phyloP scores from a whole-genome alignment of 2,329 filamentous ascomycete genomes.

The Acrocalymma vagum region DNA sequence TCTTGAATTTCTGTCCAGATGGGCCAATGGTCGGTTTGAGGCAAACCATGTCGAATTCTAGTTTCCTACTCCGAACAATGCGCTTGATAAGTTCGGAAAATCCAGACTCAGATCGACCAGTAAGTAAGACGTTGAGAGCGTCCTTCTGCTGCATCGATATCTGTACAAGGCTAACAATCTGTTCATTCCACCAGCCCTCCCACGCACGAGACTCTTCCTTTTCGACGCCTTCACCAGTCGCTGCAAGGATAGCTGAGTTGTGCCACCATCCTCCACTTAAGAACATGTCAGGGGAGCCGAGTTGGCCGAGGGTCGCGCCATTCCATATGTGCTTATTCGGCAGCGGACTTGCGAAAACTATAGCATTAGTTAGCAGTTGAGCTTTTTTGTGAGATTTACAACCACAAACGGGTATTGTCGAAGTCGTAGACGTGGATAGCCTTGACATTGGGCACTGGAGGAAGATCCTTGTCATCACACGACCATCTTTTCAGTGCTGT shows the following conservation, averaged over 20 bases:
- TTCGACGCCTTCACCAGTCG: constrained; percentile 83
- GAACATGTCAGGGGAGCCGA: constrained; percentile 80
- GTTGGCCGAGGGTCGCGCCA: constrained; percentile 75
- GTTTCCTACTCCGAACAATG: constrained; percentile 78
- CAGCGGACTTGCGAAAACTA: constrained; percentile 89
- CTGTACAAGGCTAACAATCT: constrained; percentile 79
- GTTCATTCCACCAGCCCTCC: constrained; percentile 97
- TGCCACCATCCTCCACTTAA: constrained; percentile 97
- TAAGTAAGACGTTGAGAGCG: constrained; percentile 84
- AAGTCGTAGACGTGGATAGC: constrained; percentile 95
- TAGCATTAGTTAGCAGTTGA: constrained; percentile 11
- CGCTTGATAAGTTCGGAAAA: constrained; percentile 83
- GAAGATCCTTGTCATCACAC: constrained; percentile 75
- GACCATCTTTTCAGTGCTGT: constrained; percentile 88
- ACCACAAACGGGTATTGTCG: constrained; percentile 83
- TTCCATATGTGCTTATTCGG: constrained; percentile 92
- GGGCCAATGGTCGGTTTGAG: constrained; percentile 88
- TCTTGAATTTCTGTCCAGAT: constrained; percentile 77
- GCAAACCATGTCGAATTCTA: constrained; percentile 88
- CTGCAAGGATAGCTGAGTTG: constrained; percentile 82
- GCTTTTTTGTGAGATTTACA: constrained; percentile 3
- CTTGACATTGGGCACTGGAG: constrained; percentile 76
- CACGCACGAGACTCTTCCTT: constrained; percentile 84
- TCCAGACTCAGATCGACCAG: constrained; percentile 79
- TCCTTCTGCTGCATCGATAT: constrained; percentile 86